Evolutionary conservation across 2,329 filamentous ascomycete genomes (phyloP).

Genomic region (Xylariaceae sp.): DNA sequence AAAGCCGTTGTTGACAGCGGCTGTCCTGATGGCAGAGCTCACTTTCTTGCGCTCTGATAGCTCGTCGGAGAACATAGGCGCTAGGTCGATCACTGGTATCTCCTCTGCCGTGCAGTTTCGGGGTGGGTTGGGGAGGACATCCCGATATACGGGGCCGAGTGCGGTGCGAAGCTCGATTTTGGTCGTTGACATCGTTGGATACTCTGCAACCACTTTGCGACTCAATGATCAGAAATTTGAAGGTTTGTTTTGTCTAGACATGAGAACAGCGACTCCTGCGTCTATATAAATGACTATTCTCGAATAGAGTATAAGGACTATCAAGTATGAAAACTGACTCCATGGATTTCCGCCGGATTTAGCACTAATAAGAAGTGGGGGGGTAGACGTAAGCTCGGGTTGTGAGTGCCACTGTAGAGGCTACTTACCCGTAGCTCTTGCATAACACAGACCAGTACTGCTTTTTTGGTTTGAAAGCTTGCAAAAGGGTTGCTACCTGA

Average conservation of each 20-base stretch:
- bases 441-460: too few relatives aligned
- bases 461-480: too few relatives aligned
- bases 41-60: slow-evolving; percentile 36
- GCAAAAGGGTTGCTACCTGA: too few relatives aligned
- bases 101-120: slow-evolving; percentile 35
- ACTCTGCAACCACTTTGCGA: not conserved
- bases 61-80: slow-evolving; percentile 35
- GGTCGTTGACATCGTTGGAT: slow-evolving; percentile 23
- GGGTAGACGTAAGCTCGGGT: too few relatives aligned
- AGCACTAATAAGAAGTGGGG: too few relatives aligned
- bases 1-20: slow-evolving; percentile 50
- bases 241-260: too few relatives aligned
- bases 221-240: not conserved
- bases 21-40: slow-evolving; percentile 39
- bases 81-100: slow-evolving; percentile 53
- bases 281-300: not conserved
- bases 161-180: slow-evolving; percentile 32
- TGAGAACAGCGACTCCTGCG: not conserved
- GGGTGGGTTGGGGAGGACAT: slow-evolving; percentile 28
- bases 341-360: too few relatives aligned
- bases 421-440: too few relatives aligned
- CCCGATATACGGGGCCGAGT: slow-evolving; percentile 31
- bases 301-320: too few relatives aligned
- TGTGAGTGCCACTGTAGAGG: too few relatives aligned
- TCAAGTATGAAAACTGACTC: too few relatives aligned